These are phyloP conservation scores for Peniophora sp. DNA, from an alignment of 1,284 basidiomycete genomes.

Conservation along the genomic window DNA sequence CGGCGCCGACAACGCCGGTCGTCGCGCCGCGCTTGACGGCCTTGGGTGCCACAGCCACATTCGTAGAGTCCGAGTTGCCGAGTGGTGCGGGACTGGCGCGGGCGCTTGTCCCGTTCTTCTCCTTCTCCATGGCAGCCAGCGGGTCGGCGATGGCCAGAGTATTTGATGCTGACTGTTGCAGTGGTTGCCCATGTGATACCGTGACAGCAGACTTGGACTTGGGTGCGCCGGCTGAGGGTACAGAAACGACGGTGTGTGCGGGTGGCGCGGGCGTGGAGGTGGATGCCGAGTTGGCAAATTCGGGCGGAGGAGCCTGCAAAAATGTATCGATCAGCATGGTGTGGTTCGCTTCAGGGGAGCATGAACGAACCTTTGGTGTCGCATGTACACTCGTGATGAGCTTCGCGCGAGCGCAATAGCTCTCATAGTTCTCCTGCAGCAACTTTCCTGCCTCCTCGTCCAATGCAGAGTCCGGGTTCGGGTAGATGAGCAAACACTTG, in stretches of 20 bases:
- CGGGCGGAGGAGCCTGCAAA: constrained; percentile 46
- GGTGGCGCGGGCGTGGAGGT: constrained; percentile 15
- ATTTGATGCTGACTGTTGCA: constrained; percentile 31
- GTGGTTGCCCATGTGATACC: constrained; percentile 10
- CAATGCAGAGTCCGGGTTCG: constrained; percentile 91
- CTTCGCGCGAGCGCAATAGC: constrained; percentile 74
- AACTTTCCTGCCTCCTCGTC: constrained; percentile 93
- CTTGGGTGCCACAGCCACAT: constrained; percentile 47
- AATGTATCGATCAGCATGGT: not conserved
- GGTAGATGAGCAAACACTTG: constrained; percentile 92
- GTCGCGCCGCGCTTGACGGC: constrained; percentile 62
- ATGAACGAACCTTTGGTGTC: constrained; percentile 39
- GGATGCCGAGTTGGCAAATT: constrained; percentile 43
- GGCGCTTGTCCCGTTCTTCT: constrained; percentile 28
- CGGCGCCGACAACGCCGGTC: constrained; percentile 40
- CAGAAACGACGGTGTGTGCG: constrained; percentile 12
- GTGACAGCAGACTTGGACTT: constrained; percentile 14
- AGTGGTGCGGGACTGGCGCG: constrained; percentile 56
- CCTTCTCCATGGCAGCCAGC: constrained; percentile 28
- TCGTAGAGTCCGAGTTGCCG: constrained; percentile 53
- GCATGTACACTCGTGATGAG: constrained; percentile 85
- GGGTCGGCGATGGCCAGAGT: constrained; percentile 24
- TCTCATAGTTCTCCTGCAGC: constrained; percentile 81
- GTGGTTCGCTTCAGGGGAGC: not conserved
- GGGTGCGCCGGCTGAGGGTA: constrained; percentile 12